Evolutionary conservation across 2,329 filamentous ascomycete species (phyloP).

Genomic region (Colletotrichum caudatum): DNA sequence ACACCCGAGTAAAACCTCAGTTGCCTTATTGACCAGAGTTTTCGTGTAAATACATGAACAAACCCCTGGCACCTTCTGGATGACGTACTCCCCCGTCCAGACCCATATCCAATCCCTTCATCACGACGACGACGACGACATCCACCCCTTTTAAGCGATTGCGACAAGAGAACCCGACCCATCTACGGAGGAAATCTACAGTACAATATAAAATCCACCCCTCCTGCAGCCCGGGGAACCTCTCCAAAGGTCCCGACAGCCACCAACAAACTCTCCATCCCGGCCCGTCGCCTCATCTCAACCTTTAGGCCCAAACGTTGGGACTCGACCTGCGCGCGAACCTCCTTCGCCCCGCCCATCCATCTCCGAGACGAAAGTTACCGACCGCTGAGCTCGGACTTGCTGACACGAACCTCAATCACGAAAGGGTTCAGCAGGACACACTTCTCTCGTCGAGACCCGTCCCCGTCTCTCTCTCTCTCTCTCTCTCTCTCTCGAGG

Average conservation of each 20-base stretch:
- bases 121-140: constrained; percentile 17
- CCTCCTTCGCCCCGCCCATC: neutral
- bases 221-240: neutral
- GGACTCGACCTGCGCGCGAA: neutral
- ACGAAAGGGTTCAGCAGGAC: neutral
- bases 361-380: constrained; percentile 10
- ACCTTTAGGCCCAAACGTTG: neutral
- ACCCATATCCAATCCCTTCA: constrained; percentile 5
- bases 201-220: no score
- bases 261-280: neutral
- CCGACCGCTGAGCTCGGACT: neutral
- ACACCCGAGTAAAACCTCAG: neutral
- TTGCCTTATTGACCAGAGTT: neutral
- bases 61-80: neutral
- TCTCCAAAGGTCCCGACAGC: neutral
- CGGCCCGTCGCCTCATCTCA: constrained; percentile 3
- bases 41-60: neutral
- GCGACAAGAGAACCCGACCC: neutral
- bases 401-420: neutral
- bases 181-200: neutral
- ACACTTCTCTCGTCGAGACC: neutral
- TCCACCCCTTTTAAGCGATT: constrained; percentile 7
- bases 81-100: neutral
- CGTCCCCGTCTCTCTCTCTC: no score
- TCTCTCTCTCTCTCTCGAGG: no score